Evolutionary conservation across 2,329 filamentous ascomycete genomes (phyloP), one percentile per base, ranked within the genome.

Genomic region (Paraphoma chrysanthemicola): DNA sequence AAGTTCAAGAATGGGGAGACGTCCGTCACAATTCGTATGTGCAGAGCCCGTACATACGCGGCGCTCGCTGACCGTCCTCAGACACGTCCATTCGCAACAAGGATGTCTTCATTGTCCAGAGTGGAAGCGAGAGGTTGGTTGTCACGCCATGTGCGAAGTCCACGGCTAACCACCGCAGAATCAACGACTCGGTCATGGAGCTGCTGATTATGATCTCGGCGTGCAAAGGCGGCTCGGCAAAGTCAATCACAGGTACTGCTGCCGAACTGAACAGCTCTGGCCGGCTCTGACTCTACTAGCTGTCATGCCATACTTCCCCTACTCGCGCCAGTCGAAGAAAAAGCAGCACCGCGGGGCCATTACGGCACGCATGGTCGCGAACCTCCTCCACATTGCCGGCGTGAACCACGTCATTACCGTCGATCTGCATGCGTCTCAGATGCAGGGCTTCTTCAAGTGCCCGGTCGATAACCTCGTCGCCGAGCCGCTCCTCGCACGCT

Each of bases 141-240:
- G 31, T 36, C 51, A 39, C 17, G 48, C 51, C 36, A n/a, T 47
- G 44, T 46, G 33, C 48, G 39, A 48, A 44, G 48, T 23, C 62
- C 59, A 58, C 58, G 51, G 57, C 65, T 71, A 69, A 70, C 62
- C 66, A 53, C 55, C 28, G 23, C 73, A 82, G 80, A 80, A 97
- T 97, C 84, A 99, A 99, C 78, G 95, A 99, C 81, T 96, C 92
- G 72, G 93, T 99, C 75, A 97, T 99, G 93, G 95, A 99, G 84
- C 86, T 99, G 74, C 86, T 99, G 74, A 98, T 99, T 79, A 96
- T 99, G 92, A 97, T 98, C 71, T 95, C 92, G 64, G 95, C 95
- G 67, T 99, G 95, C 85, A 98, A 97, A 80, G 93, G 95, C 73
- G 95, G 94, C 65, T 98, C 95, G 52, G 92, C 95, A 61, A 97